phyloP scores from a whole-genome alignment of 2,329 filamentous ascomycete genomes.

The Ophiocordyceps robertsii region DNA sequence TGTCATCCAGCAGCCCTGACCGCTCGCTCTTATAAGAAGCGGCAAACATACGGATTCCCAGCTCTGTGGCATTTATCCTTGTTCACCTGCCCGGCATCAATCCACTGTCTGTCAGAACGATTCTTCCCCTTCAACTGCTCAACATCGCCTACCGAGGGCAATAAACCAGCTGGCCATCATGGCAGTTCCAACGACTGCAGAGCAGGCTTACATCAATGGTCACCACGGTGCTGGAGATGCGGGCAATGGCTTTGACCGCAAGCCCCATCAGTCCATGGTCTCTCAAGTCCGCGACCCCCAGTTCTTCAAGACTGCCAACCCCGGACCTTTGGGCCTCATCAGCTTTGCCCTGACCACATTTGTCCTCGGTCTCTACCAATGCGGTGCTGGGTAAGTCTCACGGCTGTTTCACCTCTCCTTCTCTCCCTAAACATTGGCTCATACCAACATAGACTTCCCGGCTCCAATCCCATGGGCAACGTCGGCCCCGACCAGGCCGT shows the following conservation, averaged over 20 bases:
- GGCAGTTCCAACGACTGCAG: neutral
- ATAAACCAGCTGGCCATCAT: neutral
- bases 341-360: slow-evolving; percentile 56
- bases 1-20: no score
- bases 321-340: slow-evolving; percentile 44
- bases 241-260: neutral
- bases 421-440: neutral
- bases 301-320: slow-evolving; percentile 39
- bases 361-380: slow-evolving; percentile 35
- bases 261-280: slow-evolving; percentile 19
- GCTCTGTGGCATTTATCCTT: neutral
- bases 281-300: slow-evolving; percentile 20
- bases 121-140: neutral
- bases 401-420: neutral
- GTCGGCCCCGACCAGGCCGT: slow-evolving; percentile 22
- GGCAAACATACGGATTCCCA: no score
- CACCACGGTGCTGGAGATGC: neutral
- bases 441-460: slow-evolving; percentile 14
- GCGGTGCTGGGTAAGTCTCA: slow-evolving; percentile 31
- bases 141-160: no score
- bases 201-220: slow-evolving; percentile 3
- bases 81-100: neutral
- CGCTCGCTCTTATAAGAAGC: no score
- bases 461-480: slow-evolving; percentile 16
- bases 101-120: no score